These are phyloP conservation scores for Parsonsia alboflavescens DNA, from an alignment of 257 asterid genomes.

Conservation along the genomic window DNA sequence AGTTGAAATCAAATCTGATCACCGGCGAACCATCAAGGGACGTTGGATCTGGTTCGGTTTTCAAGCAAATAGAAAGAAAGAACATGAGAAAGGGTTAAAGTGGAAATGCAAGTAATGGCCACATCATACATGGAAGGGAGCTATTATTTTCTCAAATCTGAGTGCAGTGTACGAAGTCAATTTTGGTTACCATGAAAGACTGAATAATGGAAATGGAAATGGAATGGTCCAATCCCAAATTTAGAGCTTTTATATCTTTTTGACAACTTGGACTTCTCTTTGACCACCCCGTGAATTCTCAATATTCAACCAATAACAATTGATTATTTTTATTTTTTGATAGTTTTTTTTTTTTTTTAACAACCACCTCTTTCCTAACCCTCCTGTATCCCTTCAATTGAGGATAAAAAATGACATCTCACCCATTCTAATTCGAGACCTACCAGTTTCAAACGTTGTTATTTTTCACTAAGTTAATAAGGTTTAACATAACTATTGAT, in stretches of 20 bases:
- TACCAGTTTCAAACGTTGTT: too few species aligned
- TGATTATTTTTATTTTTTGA: too few species aligned
- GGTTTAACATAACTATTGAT: too few species aligned
- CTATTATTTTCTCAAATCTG: not conserved
- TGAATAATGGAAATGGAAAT: too few species aligned
- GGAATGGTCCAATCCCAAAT: not conserved
- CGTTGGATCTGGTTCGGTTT: slow-evolving; percentile 5
- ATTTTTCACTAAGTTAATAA: too few species aligned
- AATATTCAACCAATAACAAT: too few species aligned
- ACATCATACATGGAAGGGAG: not conserved
- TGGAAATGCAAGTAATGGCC: slow-evolving; percentile 4
- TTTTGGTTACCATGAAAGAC: not conserved
- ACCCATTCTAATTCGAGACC: too few species aligned
- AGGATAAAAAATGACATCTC: too few species aligned
- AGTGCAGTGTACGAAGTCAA: not conserved
- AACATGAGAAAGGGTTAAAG: not conserved
- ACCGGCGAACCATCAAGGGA: slow-evolving; percentile 5
- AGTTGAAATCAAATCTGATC: not conserved
- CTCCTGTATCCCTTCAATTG: too few species aligned
- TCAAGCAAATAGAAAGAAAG: not conserved
- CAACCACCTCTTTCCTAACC: too few species aligned
- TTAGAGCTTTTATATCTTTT: not conserved
- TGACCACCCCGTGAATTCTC: not conserved
- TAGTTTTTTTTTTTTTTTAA: too few species aligned
- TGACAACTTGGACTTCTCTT: slow-evolving; percentile 18